phyloP scores from a whole-genome alignment of 2,329 filamentous ascomycete genomes.

The Colletotrichum tropicale region DNA sequence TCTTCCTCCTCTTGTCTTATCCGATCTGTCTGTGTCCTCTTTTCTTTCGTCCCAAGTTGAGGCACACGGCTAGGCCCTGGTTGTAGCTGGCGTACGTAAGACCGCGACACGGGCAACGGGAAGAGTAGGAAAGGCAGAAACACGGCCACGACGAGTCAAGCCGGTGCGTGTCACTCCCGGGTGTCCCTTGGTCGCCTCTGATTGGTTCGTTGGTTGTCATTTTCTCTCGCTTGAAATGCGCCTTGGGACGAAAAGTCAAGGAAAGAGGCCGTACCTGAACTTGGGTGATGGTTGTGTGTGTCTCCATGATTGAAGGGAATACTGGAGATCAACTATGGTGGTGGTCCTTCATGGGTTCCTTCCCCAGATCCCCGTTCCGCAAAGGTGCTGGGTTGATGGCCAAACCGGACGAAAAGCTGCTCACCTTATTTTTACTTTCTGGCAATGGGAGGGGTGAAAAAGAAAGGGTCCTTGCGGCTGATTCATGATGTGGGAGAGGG shows the following conservation, averaged over 20 bases:
- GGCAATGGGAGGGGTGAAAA: background rate
- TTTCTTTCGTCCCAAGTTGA: constrained; percentile 4
- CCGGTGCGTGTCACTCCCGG: background rate
- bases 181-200: background rate
- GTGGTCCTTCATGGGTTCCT: background rate
- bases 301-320: background rate
- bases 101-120: background rate
- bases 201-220: background rate
- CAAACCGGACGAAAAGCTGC: background rate
- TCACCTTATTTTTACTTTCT: background rate
- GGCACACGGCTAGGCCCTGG: background rate
- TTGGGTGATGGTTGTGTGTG: background rate
- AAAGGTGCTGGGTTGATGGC: background rate
- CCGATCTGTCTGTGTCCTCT: background rate
- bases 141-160: background rate
- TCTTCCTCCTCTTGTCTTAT: background rate
- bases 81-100: background rate
- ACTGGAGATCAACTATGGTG: background rate
- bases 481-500: background rate
- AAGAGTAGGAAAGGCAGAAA: background rate
- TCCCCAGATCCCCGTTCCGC: background rate
- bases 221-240: background rate
- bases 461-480: background rate
- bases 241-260: background rate
- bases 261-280: background rate